Evolutionary conservation across 169 alveolate genomes (phyloP).

Genomic region (Cryptosporidium andersoni): DNA sequence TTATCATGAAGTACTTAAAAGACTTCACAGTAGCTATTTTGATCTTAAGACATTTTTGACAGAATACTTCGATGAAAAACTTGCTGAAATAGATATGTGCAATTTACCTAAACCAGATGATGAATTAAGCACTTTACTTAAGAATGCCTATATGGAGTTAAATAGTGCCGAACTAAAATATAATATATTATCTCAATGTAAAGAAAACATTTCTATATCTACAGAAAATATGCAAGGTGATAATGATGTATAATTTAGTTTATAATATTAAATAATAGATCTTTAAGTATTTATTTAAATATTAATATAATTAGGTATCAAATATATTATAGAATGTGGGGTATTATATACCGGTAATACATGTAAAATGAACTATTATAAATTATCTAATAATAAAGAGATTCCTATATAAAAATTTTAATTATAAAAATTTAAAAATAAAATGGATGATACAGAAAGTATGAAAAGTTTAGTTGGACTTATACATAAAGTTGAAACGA

Average conservation of each 20-base stretch:
- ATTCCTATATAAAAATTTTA: too few species aligned
- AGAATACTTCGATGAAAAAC: conserved; percentile 34
- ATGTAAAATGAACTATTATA: too few species aligned
- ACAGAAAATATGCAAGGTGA: too few species aligned
- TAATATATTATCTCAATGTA: too few species aligned
- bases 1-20: conserved; percentile 55
- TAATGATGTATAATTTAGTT: too few species aligned
- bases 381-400: too few species aligned
- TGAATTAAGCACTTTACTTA: conserved; percentile 9
- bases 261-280: too few species aligned
- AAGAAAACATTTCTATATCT: too few species aligned
- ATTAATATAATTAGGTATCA: too few species aligned
- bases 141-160: conserved; percentile 20
- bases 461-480: conserved; percentile 61
- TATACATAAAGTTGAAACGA: conserved; percentile 50
- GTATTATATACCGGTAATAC: too few species aligned
- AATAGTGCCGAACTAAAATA: background rate
- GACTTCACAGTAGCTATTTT: conserved; percentile 22
- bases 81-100: background rate
- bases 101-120: conserved; percentile 3
- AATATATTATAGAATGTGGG: too few species aligned
- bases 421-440: conserved; percentile 2
- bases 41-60: conserved; percentile 36
- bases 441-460: conserved; percentile 44
- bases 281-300: too few species aligned